Evolutionary conservation across 2,329 filamentous ascomycete genomes (phyloP).

Genomic region (Talaromyces rugulosus): DNA sequence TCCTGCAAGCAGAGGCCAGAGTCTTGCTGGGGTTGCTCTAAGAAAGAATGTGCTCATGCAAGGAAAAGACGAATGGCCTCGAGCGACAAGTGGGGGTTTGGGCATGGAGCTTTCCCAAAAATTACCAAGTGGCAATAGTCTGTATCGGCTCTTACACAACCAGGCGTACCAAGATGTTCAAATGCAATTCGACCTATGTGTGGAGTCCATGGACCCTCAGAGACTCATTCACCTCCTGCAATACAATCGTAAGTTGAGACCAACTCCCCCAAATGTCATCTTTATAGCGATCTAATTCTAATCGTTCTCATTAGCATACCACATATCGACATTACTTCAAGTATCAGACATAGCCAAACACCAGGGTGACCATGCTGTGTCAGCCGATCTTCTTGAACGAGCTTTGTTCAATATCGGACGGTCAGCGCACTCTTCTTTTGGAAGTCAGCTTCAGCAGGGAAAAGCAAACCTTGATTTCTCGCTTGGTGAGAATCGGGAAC

Average conservation of each 20-base stretch:
- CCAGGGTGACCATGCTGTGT: constrained; percentile 79
- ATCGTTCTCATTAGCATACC: constrained; percentile 57
- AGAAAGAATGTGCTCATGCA: constrained; percentile 80
- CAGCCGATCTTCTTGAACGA: constrained; percentile 82
- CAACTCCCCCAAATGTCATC: too few species aligned
- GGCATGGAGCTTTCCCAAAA: constrained; percentile 69
- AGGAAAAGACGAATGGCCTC: constrained; percentile 83
- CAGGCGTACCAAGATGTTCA: constrained; percentile 70
- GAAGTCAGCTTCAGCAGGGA: constrained; percentile 69
- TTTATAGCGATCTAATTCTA: constrained; percentile 20
- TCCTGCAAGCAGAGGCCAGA: constrained; percentile 55
- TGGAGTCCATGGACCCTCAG: constrained; percentile 81
- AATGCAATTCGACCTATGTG: constrained; percentile 68
- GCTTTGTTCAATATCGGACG: constrained; percentile 93
- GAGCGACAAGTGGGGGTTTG: constrained; percentile 72
- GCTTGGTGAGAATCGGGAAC: constrained; percentile 81
- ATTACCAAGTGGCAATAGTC: constrained; percentile 54
- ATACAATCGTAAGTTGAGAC: constrained; percentile 47
- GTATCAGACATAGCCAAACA: constrained; percentile 90
- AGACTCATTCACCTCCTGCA: constrained; percentile 72
- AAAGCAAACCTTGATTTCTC: constrained; percentile 76
- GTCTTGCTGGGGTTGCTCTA: constrained; percentile 66
- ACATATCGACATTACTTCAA: constrained; percentile 89
- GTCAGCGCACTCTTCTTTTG: constrained; percentile 77
- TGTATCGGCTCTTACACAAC: constrained; percentile 78